Evolutionary conservation across 2,329 filamentous ascomycete species (phyloP), one percentile per base, ranked within the genome.

Genomic region (Bipolaris bicolor): DNA sequence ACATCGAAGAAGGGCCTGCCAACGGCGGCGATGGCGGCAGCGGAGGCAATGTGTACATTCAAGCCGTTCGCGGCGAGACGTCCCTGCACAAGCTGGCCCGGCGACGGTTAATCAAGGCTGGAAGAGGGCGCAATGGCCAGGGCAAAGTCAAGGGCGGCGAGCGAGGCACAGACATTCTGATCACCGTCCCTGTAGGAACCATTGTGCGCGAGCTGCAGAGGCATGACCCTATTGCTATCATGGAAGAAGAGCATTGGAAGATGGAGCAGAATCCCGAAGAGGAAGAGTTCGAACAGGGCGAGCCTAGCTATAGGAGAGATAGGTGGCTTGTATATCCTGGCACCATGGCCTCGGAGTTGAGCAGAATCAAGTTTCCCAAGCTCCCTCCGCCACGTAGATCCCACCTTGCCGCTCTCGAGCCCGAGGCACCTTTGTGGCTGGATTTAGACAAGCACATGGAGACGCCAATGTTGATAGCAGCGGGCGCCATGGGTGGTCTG

Each of bases 1-100:
- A 90, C 76, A 83, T 97, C 29, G 86, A 88, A 43, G 88, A 96
- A 63, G 95, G 95, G 0, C 95, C 95, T 10, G 87, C 95, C 9
- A 98, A 99, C 76, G 95, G 95, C 47, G 95, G 95, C 58, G 92
- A 99, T 73, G 95, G 95, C 40, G 95, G 95, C 4, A 90, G 87
- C 54, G 95, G 95, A 60, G 95, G 95, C 37, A 96, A 90, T 68
- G 83, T 99, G 64, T 98, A 96, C 76, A 96, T 99, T 56, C 94
- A 98, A 78, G 93, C 95, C 7, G 87, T 96, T 1, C 88, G 90
- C 52, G 92, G 92, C 57, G 90, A 98, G 77, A 98, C 92, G 0
- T 97, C 92, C 51, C 79, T 99, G 60, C 93, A 98, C 79, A 98
- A 97, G 78, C 82, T 99, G 9, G 89, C 91, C 1, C 84, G 94